Conservation (phyloP, 495 filamentous ascomycete species). For the Neurospora sp. region DNA sequence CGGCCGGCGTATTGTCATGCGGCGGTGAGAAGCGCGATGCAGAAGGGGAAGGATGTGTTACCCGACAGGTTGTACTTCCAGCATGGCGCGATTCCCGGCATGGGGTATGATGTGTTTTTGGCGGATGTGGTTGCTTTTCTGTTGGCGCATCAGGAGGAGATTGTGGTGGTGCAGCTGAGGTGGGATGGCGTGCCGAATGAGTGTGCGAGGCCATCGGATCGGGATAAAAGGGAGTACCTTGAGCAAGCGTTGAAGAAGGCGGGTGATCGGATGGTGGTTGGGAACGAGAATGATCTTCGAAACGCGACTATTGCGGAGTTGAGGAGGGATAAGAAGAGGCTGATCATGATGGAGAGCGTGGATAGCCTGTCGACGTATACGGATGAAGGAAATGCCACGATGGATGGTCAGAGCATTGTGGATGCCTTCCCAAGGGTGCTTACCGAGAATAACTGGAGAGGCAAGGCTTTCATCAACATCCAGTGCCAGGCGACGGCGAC, state of each 20-base stretch:
- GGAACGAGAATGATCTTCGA: constrained; percentile 28
- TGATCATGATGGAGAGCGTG: constrained; percentile 35
- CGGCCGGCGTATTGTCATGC: constrained; percentile 40
- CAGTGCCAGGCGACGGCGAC: constrained; percentile 47
- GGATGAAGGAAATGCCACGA: constrained; percentile 40
- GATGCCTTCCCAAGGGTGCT: constrained; percentile 30
- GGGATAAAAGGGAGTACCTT: constrained; percentile 33
- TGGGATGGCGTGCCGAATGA: constrained; percentile 44
- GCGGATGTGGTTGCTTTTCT: constrained; percentile 36
- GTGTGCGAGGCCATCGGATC: constrained; percentile 31
- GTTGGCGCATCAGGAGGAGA: constrained; percentile 32
- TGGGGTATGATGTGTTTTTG: constrained; percentile 41
- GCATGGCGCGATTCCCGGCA: constrained; percentile 44
- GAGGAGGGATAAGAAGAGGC: constrained; percentile 31
- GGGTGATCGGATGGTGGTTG: constrained; percentile 21
- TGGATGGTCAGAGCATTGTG: constrained; percentile 37
- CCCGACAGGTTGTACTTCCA: constrained; percentile 43
- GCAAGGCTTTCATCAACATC: constrained; percentile 36
- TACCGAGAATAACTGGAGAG: constrained; percentile 23
- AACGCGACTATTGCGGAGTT: constrained; percentile 29
- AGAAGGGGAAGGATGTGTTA: constrained; percentile 11
- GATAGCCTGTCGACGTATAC: constrained; percentile 42
- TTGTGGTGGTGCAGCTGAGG: constrained; percentile 41
- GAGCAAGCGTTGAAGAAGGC: constrained; percentile 24
- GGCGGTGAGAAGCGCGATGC: constrained; percentile 20